Base-by-base conservation (phyloP, 2,329 filamentous ascomycete genomes). In the Fusarium albidum region DNA sequence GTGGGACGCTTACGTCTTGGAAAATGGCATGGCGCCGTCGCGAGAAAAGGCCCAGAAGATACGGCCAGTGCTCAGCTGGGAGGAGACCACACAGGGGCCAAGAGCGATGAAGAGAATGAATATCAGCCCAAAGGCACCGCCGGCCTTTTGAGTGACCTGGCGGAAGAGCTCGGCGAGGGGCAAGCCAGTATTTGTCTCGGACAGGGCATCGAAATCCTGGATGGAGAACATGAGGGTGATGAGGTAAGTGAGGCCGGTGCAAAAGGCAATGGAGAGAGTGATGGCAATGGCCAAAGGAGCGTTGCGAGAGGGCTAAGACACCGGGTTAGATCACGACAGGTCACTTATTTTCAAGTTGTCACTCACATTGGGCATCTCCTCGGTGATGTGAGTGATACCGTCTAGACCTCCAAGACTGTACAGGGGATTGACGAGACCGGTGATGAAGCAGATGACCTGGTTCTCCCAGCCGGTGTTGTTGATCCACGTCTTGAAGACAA, bases 391-490 rank as follows among this genome's bases (percentile, higher is more conserved):
- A 1, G 76, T 76, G 5, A 77, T 75, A 1, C 76, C 76, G 55
- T 82, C 79, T 2, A 82, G 67, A 1, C 78, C 77, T 17, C 77
- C 76, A 12, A 82, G 69, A 17, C 73, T 73, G 64, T 78, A 82
- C 6, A 78, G 64, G 0, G 77, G 74, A 52, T 81, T 81, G 2
- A 82, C 75, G 4, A 82, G 65, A 0, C 79, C 79, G 0, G 77
- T 78, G 48, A 82, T 79, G 61, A 82, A 82, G 50, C 73, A 77
- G 28, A 82, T 76, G 1, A 71, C 75, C 47, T 79, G 75, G 49
- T 75, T 78, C 28, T 76, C 68, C 80, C 80, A 82, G 11, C 80
- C 79, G 0, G 80, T 82, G 40, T 80, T 77, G 60, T 82, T 82
- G 47, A 80, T 76, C 73, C 78, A 82, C 3, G 77, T 81, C 31